These are phyloP conservation scores for Clohesyomyces aquaticus DNA, from an alignment of 495 filamentous ascomycete genomes.

Conservation along the genomic window DNA sequence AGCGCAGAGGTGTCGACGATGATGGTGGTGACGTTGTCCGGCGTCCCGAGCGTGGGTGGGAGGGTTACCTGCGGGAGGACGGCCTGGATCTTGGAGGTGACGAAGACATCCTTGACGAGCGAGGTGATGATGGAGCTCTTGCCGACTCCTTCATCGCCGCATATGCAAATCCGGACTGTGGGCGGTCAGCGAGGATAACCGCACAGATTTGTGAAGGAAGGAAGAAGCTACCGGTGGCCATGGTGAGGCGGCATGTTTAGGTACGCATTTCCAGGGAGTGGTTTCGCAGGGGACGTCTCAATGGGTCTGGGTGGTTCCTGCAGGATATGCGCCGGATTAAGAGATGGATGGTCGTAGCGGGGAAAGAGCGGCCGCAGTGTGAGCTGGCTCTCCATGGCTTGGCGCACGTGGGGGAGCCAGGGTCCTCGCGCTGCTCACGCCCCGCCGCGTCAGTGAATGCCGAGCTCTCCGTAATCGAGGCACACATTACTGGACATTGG, in stretches of 20 bases:
- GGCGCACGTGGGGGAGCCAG: not conserved
- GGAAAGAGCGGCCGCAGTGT: too few relatives aligned
- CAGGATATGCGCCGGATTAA: too few relatives aligned
- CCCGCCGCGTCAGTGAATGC: not conserved
- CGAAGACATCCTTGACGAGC: constrained; percentile 92
- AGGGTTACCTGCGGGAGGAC: constrained; percentile 93
- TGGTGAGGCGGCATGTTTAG: constrained; percentile 29
- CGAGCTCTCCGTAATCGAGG: too few relatives aligned
- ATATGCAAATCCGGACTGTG: constrained; percentile 89
- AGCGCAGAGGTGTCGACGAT: constrained; percentile 96
- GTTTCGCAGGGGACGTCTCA: not conserved
- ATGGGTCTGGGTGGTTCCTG: too few relatives aligned
- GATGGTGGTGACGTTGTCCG: constrained; percentile 92
- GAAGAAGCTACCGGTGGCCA: constrained; percentile 34
- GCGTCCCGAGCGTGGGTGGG: constrained; percentile 82
- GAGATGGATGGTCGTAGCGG: too few relatives aligned
- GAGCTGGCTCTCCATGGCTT: not conserved
- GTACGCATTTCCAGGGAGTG: not conserved
- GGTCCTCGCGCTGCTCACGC: not conserved
- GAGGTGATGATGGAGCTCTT: constrained; percentile 74
- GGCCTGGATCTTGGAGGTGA: constrained; percentile 89
- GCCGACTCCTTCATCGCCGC: constrained; percentile 82
- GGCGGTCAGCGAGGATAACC: constrained; percentile 5
- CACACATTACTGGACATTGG: too few relatives aligned
- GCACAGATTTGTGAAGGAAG: not conserved